Evolutionary conservation across 2,329 filamentous ascomycete species (phyloP).

Genomic region (Chaetomium sp.): DNA sequence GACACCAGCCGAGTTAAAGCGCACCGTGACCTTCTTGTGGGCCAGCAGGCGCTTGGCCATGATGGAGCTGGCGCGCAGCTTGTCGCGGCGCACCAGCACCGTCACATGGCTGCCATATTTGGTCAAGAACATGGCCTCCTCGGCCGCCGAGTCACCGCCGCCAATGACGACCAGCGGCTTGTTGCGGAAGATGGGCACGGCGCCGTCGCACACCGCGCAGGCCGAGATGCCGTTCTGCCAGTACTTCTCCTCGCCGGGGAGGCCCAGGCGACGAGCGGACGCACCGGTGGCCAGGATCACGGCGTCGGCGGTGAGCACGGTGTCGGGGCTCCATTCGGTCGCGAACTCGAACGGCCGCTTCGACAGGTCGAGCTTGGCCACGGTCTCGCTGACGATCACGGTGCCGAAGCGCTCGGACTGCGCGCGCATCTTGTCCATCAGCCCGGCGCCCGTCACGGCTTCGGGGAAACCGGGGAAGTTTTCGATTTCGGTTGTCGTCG

Average conservation of each 20-base stretch:
- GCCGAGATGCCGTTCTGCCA: slow-evolving; percentile 97
- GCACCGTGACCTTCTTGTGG: slow-evolving; percentile 85
- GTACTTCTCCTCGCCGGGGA: slow-evolving; percentile 87
- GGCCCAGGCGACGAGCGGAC: slow-evolving; percentile 74
- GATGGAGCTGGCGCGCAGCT: slow-evolving; percentile 79
- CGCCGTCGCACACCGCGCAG: slow-evolving; percentile 95
- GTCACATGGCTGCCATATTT: slow-evolving; percentile 96
- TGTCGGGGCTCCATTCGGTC: slow-evolving; percentile 78
- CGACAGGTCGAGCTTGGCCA: slow-evolving; percentile 80
- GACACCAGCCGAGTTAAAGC: slow-evolving; percentile 73
- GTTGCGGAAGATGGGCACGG: slow-evolving; percentile 93
- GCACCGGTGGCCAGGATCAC: slow-evolving; percentile 94
- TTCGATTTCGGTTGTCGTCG: slow-evolving; percentile 96
- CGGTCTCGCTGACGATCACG: slow-evolving; percentile 86
- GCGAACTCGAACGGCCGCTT: slow-evolving; percentile 85
- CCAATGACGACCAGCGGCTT: slow-evolving; percentile 94
- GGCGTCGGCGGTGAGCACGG: slow-evolving; percentile 81
- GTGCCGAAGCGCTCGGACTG: slow-evolving; percentile 93
- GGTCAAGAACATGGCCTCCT: slow-evolving; percentile 94
- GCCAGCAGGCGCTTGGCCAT: slow-evolving; percentile 80
- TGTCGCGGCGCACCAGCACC: slow-evolving; percentile 82
- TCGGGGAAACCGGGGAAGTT: slow-evolving; percentile 95
- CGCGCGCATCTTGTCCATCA: slow-evolving; percentile 94
- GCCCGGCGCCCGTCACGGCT: slow-evolving; percentile 74
- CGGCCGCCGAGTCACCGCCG: slow-evolving; percentile 91